Conservation (phyloP, 805 yeast species). For the Barnettozyma siamensis region DNA sequence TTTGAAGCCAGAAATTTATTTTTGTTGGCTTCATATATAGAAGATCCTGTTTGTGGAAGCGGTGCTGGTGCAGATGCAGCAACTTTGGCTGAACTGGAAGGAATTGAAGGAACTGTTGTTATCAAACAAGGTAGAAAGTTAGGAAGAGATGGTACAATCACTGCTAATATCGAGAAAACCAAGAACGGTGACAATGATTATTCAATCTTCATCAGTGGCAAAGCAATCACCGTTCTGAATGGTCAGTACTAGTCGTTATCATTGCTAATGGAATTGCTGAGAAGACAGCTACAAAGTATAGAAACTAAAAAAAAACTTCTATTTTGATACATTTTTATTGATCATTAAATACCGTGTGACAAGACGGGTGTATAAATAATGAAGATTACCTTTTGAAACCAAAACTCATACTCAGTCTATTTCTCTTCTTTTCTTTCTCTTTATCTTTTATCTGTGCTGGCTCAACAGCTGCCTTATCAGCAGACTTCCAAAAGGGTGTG, state of each 20-base stretch:
- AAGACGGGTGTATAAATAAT: no score
- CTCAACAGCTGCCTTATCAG: background rate
- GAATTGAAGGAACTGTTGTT: slow-evolving; percentile 16
- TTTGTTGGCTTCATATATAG: slow-evolving; percentile 28
- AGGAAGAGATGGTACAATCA: slow-evolving; percentile 34
- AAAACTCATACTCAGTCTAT: slow-evolving; percentile 23
- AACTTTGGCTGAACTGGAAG: slow-evolving; percentile 23
- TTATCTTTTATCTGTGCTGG: slow-evolving; percentile 3
- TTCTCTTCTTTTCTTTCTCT: slow-evolving; percentile 14
- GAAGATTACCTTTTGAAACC: slow-evolving; percentile 9
- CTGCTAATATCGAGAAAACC: slow-evolving; percentile 20
- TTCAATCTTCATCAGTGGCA: slow-evolving; percentile 33
- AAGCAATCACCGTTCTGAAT: slow-evolving; percentile 31
- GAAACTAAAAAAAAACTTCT: background rate
- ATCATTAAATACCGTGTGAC: no score
- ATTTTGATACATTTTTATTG: no score
- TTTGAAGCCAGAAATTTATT: slow-evolving; percentile 42
- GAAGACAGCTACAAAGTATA: no score
- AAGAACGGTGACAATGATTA: slow-evolving; percentile 7
- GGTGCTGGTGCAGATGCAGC: slow-evolving; percentile 35
- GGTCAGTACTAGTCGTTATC: no score
- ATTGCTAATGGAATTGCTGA: no score
- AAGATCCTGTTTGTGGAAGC: slow-evolving; percentile 53
- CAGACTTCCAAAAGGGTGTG: slow-evolving; percentile 1
- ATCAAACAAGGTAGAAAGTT: slow-evolving; percentile 36